Conservation (phyloP, 2,329 filamentous ascomycete genomes). For the Aspergillus luchuensis region DNA sequence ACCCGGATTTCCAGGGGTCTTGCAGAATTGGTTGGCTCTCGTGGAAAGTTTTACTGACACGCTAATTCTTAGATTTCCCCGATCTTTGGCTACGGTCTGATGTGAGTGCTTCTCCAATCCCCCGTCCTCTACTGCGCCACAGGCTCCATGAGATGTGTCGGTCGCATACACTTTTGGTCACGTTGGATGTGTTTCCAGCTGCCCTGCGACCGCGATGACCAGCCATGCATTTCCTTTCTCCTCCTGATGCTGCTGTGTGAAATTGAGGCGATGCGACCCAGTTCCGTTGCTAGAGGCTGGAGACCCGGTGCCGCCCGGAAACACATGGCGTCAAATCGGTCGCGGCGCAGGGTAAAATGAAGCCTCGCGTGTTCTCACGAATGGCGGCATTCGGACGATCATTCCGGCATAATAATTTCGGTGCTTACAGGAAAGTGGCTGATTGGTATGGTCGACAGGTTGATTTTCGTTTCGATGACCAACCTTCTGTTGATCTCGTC, state of each 20-base stretch:
- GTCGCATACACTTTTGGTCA: constrained; percentile 39
- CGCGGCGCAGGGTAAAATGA: constrained; percentile 4
- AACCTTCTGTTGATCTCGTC: constrained; percentile 64
- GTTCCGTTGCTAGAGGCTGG: not conserved
- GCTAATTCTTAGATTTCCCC: constrained; percentile 45
- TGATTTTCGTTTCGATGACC: constrained; percentile 62
- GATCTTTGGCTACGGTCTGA: constrained; percentile 43
- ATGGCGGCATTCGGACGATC: constrained; percentile 11
- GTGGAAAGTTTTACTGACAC: constrained; percentile 38
- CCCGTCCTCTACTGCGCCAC: constrained; percentile 28
- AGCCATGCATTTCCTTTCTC: not conserved
- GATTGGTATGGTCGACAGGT: constrained; percentile 37
- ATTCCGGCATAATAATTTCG: not conserved
- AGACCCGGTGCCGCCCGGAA: not conserved
- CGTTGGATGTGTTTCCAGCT: constrained; percentile 30
- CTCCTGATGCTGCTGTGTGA: not conserved
- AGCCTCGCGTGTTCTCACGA: constrained; percentile 14
- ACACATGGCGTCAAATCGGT: constrained; percentile 2
- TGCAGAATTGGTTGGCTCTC: constrained; percentile 42
- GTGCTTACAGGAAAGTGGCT: constrained; percentile 5
- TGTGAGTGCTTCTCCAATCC: constrained; percentile 32
- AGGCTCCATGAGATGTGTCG: constrained; percentile 15
- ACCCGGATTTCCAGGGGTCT: constrained; percentile 29
- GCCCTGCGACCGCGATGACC: not conserved
- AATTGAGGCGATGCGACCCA: not conserved